A percentile compares a stretch with the other conserved stretches of the same genome.
phyloP scores from a whole-genome alignment of 2,329 filamentous ascomycete species.

The Cladophialophora yegresii region DNA sequence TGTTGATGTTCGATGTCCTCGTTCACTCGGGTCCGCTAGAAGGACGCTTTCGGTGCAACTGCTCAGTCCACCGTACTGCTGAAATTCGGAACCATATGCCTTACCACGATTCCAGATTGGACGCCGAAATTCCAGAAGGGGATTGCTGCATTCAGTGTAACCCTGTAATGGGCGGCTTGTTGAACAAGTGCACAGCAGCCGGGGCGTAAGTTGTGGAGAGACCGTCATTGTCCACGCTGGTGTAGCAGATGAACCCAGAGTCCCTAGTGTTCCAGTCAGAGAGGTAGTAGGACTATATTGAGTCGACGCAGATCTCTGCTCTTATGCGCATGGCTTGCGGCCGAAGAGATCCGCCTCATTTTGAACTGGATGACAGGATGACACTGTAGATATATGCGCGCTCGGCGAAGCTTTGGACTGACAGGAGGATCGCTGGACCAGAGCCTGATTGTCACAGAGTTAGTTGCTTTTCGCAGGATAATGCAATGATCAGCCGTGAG shows the following conservation, averaged over 20 bases:
- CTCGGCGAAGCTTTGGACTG: not conserved
- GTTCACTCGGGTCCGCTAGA: not conserved
- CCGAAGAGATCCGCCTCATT: conserved; percentile 1
- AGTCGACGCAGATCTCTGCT: not conserved
- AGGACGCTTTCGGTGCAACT: not conserved
- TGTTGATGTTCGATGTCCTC: not conserved
- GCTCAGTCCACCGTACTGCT: not conserved
- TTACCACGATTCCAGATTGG: not conserved
- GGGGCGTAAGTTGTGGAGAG: not conserved
- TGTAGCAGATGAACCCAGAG: not conserved
- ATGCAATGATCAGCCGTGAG: not conserved
- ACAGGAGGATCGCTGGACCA: not conserved
- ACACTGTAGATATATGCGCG: not conserved
- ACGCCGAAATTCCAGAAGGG: not conserved
- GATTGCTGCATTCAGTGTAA: not conserved
- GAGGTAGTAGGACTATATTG: not conserved
- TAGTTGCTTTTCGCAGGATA: not conserved
- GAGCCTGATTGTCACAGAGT: not conserved
- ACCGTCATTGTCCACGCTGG: not conserved
- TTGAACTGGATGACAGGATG: conserved; percentile 1
- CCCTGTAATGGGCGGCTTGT: not conserved
- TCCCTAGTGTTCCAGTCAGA: not conserved
- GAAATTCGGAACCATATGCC: not conserved
- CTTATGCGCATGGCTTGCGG: not conserved
- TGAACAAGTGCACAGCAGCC: not conserved